phyloP scores from a whole-genome alignment of 139 green algal species.

The Chlorella vulgaris region DNA sequence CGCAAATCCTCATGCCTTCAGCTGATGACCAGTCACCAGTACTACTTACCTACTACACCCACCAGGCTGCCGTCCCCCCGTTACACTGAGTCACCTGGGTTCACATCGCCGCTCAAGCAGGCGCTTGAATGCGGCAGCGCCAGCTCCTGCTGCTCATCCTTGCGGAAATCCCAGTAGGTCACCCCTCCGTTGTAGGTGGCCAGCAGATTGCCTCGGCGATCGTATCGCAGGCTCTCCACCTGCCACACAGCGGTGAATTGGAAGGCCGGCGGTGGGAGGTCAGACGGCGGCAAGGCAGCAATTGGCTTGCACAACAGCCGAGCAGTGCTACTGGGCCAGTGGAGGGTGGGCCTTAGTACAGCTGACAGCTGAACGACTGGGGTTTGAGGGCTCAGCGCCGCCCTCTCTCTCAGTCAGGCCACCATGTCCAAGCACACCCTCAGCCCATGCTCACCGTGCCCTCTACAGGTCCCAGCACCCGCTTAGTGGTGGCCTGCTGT shows the following conservation, averaged over 20 bases:
- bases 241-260: neutral
- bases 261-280: no score
- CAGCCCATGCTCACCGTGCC: constrained; percentile 13
- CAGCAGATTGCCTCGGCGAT: constrained; percentile 31
- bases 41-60: no score
- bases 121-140: constrained; percentile 15
- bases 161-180: constrained; percentile 21
- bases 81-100: neutral
- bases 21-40: no score
- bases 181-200: constrained; percentile 35
- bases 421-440: neutral
- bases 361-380: neutral
- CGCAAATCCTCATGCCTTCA: no score
- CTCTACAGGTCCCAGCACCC: constrained; percentile 5
- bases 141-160: constrained; percentile 33
- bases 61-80: neutral
- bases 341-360: neutral
- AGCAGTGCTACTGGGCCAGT: neutral
- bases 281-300: neutral
- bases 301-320: neutral
- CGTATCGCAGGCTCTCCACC: constrained; percentile 36
- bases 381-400: no score
- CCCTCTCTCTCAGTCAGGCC: no score
- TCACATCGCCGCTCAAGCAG: constrained; percentile 31
- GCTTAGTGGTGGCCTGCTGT: neutral